Evolutionary conservation across 352 stramenopile genomes (phyloP), one percentile per base, ranked within the genome.

Genomic region (Phytopythium boreale): DNA sequence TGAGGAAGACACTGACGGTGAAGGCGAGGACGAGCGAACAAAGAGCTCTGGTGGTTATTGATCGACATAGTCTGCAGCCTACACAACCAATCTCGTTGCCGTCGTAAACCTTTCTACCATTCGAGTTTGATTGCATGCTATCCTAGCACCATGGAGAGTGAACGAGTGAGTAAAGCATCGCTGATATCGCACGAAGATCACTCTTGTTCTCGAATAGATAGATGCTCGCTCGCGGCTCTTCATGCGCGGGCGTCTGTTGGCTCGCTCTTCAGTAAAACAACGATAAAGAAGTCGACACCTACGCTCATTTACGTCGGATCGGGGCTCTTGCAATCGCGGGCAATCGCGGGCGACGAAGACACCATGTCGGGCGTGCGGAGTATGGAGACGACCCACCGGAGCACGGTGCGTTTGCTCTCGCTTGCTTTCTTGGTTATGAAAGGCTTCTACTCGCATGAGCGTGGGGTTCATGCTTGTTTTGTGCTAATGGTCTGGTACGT

Each of bases 301-400:
- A 34, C 29, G 29, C 4, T 34, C 29, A 34, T 34, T 7, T 3
- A 34, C 29, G 7, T 34, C 29, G 4, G 29, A 7, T 34, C 3
- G 29, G 7, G 29, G 29, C 29, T 34, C 29, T 34, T 34, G 7
- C 29, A 34, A n/a, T n/a, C n/a, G 29, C 29, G 29, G 29, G 4
- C 29, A 7, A 34, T 3, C n/a, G 29, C 29, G 10, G 26, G 26
- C 14, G 14, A 7, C 26, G 36, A 62, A 20, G 19, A 19, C 4
- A 69, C 4, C 10, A 93, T 93, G 83, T 96, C 87, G 57, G 89
- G 75, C 27, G 52, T 97, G 19, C 85, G 88, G 5, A 97, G 86
- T 69, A 97, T 97, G 90, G 89, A 97, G 73, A 97, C 87, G 37
- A 93, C 76, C 3, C 90, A 97, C 76, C 95, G 88, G 68, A 94